phyloP scores from a whole-genome alignment of 768 basidiomycete species.

The Suillus occidentalis region DNA sequence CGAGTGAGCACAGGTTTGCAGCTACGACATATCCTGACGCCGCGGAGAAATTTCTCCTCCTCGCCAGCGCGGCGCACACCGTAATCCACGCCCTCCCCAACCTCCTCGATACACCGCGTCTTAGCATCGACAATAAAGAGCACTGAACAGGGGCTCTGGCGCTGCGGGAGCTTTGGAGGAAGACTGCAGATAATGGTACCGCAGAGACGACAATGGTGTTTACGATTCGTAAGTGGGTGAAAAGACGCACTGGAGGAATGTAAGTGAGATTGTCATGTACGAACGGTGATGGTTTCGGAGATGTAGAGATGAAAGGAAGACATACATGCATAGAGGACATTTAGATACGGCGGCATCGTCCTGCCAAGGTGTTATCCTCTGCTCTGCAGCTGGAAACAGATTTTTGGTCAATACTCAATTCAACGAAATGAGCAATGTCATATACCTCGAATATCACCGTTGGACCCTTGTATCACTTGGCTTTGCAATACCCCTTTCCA shows the following conservation, averaged over 20 bases:
- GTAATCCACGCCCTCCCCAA: slow-evolving; percentile 80
- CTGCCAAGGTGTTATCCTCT: slow-evolving; percentile 94
- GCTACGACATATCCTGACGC: slow-evolving; percentile 82
- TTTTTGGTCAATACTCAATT: slow-evolving; percentile 5
- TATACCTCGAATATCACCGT: slow-evolving; percentile 67
- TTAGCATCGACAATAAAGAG: slow-evolving; percentile 85
- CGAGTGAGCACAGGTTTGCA: slow-evolving; percentile 84
- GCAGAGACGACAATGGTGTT: slow-evolving; percentile 95
- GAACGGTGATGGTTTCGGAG: neutral
- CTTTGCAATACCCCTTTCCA: slow-evolving; percentile 63
- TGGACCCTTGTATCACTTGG: slow-evolving; percentile 45
- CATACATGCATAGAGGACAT: slow-evolving; percentile 86
- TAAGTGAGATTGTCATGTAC: slow-evolving; percentile 10
- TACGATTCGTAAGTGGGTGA: slow-evolving; percentile 87
- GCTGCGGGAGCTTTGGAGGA: slow-evolving; percentile 70
- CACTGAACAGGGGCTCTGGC: slow-evolving; percentile 69
- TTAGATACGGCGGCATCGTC: slow-evolving; percentile 72
- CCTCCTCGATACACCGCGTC: slow-evolving; percentile 79
- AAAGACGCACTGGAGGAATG: slow-evolving; percentile 57
- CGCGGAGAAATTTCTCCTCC: slow-evolving; percentile 84
- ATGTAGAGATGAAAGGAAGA: slow-evolving; percentile 7
- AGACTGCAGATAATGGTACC: slow-evolving; percentile 90
- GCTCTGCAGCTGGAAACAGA: slow-evolving; percentile 64
- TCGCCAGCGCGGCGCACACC: slow-evolving; percentile 61
- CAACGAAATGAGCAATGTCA: neutral